A percentile compares a stretch with the other conserved stretches of the same genome.
These are phyloP conservation scores for Paraurostyla sp. DNA, from an alignment of 73 alveolate genomes.

Conservation along the genomic window DNA sequence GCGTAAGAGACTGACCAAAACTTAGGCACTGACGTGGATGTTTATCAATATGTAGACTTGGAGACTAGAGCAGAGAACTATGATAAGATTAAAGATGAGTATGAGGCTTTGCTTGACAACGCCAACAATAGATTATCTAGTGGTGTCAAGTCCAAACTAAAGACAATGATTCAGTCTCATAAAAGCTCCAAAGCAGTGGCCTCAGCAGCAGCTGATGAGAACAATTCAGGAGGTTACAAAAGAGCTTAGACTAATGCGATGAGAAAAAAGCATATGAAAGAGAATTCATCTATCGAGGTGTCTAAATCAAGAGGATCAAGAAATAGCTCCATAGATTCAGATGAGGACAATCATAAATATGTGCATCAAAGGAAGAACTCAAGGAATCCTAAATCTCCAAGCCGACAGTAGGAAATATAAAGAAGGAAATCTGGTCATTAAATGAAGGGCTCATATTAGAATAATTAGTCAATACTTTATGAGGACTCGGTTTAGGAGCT, in stretches of 20 bases:
- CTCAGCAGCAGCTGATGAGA: too few relatives aligned
- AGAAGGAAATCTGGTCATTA: not conserved
- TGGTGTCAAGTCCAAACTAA: not conserved
- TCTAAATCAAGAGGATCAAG: too few relatives aligned
- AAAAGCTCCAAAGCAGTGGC: not conserved
- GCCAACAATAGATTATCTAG: not conserved
- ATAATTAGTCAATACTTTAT: not conserved
- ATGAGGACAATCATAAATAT: too few relatives aligned
- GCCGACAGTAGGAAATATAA: too few relatives aligned
- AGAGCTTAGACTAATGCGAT: not conserved
- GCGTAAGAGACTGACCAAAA: not conserved
- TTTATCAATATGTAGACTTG: not conserved
- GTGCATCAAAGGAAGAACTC: too few relatives aligned
- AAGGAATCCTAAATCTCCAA: too few relatives aligned
- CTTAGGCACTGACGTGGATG: not conserved
- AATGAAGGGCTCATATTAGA: not conserved
- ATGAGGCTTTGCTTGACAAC: not conserved
- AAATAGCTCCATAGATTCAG: too few relatives aligned
- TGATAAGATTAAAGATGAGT: not conserved
- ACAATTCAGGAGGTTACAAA: too few relatives aligned
- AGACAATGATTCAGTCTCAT: not conserved
- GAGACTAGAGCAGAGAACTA: conserved; percentile 1
- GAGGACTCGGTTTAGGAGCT: not conserved
- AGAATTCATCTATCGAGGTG: too few relatives aligned
- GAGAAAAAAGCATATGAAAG: not conserved